Percentiles rank a stretch among this genome's conserved stretches.
Evolutionary conservation across 208 protist genomes (phyloP).

Genomic region (Leishmania amazonensis): DNA sequence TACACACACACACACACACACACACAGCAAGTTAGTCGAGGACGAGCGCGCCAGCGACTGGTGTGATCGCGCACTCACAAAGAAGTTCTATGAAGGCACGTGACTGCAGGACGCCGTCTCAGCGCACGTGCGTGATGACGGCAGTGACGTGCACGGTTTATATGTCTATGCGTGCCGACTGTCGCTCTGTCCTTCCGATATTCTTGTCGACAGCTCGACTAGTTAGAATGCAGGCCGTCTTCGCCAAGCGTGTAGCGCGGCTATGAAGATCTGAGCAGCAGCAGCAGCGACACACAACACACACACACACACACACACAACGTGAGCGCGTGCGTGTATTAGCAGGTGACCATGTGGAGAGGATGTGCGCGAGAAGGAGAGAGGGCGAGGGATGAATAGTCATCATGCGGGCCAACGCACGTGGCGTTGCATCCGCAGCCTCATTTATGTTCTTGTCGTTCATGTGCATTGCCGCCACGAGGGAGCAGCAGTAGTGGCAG

Average conservation of each 20-base stretch:
- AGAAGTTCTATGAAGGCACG: conserved; percentile 2
- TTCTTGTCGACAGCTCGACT: background rate
- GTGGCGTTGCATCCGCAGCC: background rate
- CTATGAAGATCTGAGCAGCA: background rate
- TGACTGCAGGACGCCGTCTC: background rate
- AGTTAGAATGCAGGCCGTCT: background rate
- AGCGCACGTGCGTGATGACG: background rate
- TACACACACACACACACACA: too few species aligned
- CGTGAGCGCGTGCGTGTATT: background rate
- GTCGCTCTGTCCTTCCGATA: background rate
- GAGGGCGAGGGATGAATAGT: background rate
- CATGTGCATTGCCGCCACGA: background rate
- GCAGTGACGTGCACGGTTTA: background rate
- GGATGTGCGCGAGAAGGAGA: background rate
- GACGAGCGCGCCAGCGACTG: background rate
- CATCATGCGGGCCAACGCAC: background rate
- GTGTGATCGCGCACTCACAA: background rate
- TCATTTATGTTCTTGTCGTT: background rate
- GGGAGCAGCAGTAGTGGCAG: background rate
- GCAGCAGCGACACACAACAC: background rate
- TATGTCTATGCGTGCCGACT: background rate
- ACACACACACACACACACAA: background rate
- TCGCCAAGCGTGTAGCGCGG: background rate
- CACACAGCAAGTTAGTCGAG: background rate
- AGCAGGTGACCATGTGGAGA: background rate